A percentile compares a stretch with the other conserved stretches of the same genome.
Evolutionary conservation across 2,329 filamentous ascomycete species (phyloP).

Genomic region (Aspergillus piperis): DNA sequence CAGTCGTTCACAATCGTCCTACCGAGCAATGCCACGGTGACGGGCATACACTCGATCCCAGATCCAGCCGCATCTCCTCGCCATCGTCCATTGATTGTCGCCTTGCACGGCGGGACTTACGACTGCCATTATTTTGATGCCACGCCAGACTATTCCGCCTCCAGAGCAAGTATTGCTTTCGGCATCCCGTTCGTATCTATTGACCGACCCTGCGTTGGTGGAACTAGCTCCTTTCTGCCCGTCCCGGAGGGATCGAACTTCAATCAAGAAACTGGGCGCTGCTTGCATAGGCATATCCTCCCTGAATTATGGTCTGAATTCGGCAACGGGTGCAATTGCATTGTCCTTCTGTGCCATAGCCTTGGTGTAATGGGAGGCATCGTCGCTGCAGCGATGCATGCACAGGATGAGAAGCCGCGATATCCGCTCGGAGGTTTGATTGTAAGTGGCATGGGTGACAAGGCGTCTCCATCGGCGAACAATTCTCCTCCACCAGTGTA

Average conservation of each 20-base stretch:
- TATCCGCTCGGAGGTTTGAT: slow-evolving; percentile 13
- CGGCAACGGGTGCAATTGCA: not conserved
- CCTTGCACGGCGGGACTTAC: slow-evolving; percentile 8
- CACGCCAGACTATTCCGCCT: not conserved
- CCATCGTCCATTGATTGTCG: slow-evolving; percentile 8
- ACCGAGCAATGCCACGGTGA: not conserved
- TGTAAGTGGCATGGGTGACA: slow-evolving; percentile 1
- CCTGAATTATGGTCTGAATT: slow-evolving; percentile 7
- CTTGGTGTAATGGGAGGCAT: slow-evolving; percentile 7
- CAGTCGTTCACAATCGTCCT: slow-evolving; percentile 5
- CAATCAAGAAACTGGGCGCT: slow-evolving; percentile 1
- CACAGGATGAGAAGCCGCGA: not conserved
- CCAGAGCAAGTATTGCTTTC: not conserved
- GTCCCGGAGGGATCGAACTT: slow-evolving; percentile 6
- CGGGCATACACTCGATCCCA: slow-evolving; percentile 9
- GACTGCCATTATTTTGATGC: slow-evolving; percentile 12
- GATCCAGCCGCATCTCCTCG: not conserved
- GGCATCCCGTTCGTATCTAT: slow-evolving; percentile 10
- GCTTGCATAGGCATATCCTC: slow-evolving; percentile 5
- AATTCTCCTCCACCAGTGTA: not conserved
- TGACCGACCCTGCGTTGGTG: slow-evolving; percentile 9
- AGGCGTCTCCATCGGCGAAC: not conserved
- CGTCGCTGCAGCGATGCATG: slow-evolving; percentile 6
- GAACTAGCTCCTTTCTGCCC: slow-evolving; percentile 1
- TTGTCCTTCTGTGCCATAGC: slow-evolving; percentile 10